These are phyloP conservation scores for Neocatenulostroma microsporum DNA, from an alignment of 2,329 filamentous ascomycete species.

Conservation along the genomic window DNA sequence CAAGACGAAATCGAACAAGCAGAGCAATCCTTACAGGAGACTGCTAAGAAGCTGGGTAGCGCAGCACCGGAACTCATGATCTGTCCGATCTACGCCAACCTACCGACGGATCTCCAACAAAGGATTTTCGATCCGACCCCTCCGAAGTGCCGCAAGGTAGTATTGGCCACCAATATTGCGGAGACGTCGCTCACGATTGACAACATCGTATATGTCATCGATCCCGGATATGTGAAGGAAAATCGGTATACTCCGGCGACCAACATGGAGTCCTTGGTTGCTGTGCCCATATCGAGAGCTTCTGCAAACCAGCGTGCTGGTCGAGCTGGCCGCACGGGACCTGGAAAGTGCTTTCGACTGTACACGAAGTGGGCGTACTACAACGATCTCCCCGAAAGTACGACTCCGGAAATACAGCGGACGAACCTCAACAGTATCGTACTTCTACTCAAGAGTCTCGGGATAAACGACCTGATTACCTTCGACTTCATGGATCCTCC, in stretches of 20 bases:
- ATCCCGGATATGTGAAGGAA: conserved; percentile 91
- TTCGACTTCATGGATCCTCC: conserved; percentile 97
- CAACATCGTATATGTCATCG: conserved; percentile 92
- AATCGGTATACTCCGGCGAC: conserved; percentile 87
- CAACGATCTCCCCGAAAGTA: conserved; percentile 89
- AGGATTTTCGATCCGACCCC: conserved; percentile 95
- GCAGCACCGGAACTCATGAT: conserved; percentile 82
- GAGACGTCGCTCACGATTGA: conserved; percentile 95
- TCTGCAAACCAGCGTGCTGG: conserved; percentile 90
- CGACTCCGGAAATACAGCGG: conserved; percentile 85
- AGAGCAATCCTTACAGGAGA: conserved; percentile 76
- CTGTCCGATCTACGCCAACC: conserved; percentile 87
- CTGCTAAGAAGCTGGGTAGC: conserved; percentile 74
- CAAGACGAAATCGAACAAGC: conserved; percentile 94
- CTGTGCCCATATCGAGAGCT: conserved; percentile 83
- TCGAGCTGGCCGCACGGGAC: conserved; percentile 82
- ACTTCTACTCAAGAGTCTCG: conserved; percentile 76
- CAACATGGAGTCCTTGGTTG: conserved; percentile 85
- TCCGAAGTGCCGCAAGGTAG: conserved; percentile 75
- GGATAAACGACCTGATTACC: conserved; percentile 83
- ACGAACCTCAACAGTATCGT: conserved; percentile 81
- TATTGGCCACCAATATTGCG: conserved; percentile 92
- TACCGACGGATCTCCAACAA: conserved; percentile 81
- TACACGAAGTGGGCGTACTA: conserved; percentile 84
- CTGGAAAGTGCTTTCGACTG: conserved; percentile 85